Conservation (phyloP, 305 asterid species). For the Petunia hybrid region DNA sequence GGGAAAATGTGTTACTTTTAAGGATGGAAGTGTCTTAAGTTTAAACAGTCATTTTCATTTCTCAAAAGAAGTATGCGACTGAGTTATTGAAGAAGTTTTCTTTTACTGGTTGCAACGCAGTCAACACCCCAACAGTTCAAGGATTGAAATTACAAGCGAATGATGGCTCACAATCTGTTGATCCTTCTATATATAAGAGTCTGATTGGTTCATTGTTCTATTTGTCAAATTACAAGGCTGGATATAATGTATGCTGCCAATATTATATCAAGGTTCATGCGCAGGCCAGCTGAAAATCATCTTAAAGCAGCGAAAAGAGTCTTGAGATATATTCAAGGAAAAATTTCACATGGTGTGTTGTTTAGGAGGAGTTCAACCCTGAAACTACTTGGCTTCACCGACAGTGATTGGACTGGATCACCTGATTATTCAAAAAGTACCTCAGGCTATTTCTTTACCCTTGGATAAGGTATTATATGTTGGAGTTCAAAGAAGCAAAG, state of each 20-base stretch:
- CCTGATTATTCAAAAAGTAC: no score
- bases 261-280: slow-evolving; percentile 1
- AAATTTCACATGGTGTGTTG: background rate
- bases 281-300: background rate
- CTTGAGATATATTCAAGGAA: background rate
- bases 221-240: background rate
- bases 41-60: background rate
- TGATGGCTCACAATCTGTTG: background rate
- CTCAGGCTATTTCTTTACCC: no score
- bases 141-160: no score
- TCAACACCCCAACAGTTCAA: background rate
- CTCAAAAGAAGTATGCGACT: no score
- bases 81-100: slow-evolving; percentile 13
- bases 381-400: no score
- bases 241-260: background rate
- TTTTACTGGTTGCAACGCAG: slow-evolving; percentile 10
- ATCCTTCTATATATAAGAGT: no score
- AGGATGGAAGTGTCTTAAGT: background rate
- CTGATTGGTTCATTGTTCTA: no score
- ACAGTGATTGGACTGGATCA: no score
- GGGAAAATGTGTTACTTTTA: background rate
- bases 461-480: no score
- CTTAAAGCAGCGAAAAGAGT: slow-evolving; percentile 1
- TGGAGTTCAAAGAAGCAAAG: no score
- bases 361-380: no score